Evolutionary conservation across 75 land plant species (phyloP).

Genomic region (Sequoia sempervirens): DNA sequence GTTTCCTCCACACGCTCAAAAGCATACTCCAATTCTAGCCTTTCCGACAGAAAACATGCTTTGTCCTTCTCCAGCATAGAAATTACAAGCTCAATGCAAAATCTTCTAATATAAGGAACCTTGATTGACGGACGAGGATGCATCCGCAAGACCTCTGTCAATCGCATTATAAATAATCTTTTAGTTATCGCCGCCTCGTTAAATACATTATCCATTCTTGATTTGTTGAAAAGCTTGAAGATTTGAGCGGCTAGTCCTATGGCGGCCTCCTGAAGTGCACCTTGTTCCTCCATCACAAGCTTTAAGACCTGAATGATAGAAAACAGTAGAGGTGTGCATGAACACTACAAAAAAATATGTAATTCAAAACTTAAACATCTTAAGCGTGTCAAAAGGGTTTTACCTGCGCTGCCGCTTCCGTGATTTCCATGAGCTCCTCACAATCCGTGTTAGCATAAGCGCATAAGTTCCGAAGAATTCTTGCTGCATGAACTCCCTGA

Average conservation of each 20-base stretch:
- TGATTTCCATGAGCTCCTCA: conserved; percentile 20
- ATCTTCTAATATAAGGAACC: no score
- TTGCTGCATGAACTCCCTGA: conserved; percentile 23
- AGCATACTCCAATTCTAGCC: background rate
- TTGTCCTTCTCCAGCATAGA: no score
- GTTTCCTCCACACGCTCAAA: background rate
- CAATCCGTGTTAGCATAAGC: conserved; percentile 31
- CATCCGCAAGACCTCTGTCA: background rate
- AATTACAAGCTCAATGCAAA: no score
- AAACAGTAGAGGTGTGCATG: background rate
- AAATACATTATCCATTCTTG: conserved; percentile 16
- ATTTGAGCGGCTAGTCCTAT: no score
- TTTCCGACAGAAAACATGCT: background rate
- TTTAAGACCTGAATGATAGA: background rate
- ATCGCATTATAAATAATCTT: background rate
- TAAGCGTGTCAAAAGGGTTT: background rate
- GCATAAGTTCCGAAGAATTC: conserved; percentile 62
- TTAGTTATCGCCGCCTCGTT: conserved; percentile 15
- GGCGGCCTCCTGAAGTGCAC: conserved; percentile 20
- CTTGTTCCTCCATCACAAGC: conserved; percentile 25
- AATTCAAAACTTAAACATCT: background rate
- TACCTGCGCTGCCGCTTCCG: conserved; percentile 18
- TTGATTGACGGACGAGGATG: background rate
- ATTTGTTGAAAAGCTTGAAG: conserved; percentile 8
- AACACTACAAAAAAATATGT: background rate